Percentiles rank a stretch among this genome's conserved stretches.
Conservation (phyloP, 345 rosid species). For the Zanthoxylum bungeanum region DNA sequence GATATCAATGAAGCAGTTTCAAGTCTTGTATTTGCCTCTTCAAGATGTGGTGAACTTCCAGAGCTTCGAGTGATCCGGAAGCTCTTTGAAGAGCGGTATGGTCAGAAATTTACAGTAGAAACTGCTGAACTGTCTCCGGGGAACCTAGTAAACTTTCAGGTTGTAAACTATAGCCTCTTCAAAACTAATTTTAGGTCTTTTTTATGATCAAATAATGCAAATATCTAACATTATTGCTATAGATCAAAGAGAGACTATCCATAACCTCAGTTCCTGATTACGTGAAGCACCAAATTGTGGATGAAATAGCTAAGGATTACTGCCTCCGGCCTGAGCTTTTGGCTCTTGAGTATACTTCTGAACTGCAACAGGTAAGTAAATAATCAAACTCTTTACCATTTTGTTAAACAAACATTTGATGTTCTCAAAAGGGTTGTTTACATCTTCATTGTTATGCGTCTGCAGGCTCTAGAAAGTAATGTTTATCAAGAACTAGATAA, state of each 20-base stretch:
- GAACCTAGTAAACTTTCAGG: slow-evolving; percentile 74
- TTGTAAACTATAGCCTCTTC: slow-evolving; percentile 6
- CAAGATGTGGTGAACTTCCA: slow-evolving; percentile 78
- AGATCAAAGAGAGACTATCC: slow-evolving; percentile 57
- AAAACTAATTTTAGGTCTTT: background rate
- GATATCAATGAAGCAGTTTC: slow-evolving; percentile 88
- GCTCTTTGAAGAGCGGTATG: slow-evolving; percentile 69
- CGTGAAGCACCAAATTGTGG: slow-evolving; percentile 44
- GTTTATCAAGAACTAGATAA: slow-evolving; percentile 3
- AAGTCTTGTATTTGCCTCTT: slow-evolving; percentile 75
- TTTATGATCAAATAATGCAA: background rate
- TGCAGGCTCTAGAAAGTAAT: slow-evolving; percentile 25
- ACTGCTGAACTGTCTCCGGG: slow-evolving; percentile 61
- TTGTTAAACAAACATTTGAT: background rate
- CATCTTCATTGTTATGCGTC: background rate
- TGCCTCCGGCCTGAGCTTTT: slow-evolving; percentile 40
- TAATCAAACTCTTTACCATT: no score
- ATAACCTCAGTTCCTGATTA: slow-evolving; percentile 42
- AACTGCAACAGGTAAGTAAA: slow-evolving; percentile 40
- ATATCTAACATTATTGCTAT: slow-evolving; percentile 3
- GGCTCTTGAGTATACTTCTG: slow-evolving; percentile 52
- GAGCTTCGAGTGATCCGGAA: slow-evolving; percentile 60
- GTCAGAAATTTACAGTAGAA: slow-evolving; percentile 42
- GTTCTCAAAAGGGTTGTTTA: background rate
- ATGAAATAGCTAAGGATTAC: slow-evolving; percentile 48